phyloP scores from a whole-genome alignment of 2,329 filamentous ascomycete species.

The Fusarium brachygibbosum region DNA sequence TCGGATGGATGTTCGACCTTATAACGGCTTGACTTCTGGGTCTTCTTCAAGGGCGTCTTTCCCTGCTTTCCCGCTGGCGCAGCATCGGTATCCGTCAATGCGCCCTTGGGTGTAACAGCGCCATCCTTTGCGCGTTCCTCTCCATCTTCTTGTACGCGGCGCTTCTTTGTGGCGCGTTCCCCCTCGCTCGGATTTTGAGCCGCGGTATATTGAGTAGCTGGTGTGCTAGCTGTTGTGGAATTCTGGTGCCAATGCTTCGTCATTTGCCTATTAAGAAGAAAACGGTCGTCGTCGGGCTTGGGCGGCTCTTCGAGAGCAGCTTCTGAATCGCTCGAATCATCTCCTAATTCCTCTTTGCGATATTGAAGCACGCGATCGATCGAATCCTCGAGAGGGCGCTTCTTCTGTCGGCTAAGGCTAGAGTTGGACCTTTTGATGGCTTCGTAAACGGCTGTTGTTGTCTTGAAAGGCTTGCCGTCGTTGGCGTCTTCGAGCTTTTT shows the following conservation, averaged over 20 bases:
- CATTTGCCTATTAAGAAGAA: slow-evolving; percentile 59
- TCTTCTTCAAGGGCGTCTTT: slow-evolving; percentile 51
- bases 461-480: slow-evolving; percentile 62
- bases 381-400: slow-evolving; percentile 83
- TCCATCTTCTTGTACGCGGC: slow-evolving; percentile 49
- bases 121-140: slow-evolving; percentile 44
- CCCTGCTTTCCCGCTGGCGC: slow-evolving; percentile 44
- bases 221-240: slow-evolving; percentile 13
- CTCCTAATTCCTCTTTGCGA: slow-evolving; percentile 74
- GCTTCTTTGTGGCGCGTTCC: slow-evolving; percentile 51
- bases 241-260: slow-evolving; percentile 57
- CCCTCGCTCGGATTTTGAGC: slow-evolving; percentile 35
- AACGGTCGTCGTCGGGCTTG: slow-evolving; percentile 54
- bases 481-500: slow-evolving; percentile 80
- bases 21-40: slow-evolving; percentile 50
- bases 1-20: slow-evolving; percentile 49
- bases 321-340: slow-evolving; percentile 66
- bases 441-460: slow-evolving; percentile 77
- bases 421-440: slow-evolving; percentile 89
- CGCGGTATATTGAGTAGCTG: slow-evolving; percentile 1
- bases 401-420: slow-evolving; percentile 84
- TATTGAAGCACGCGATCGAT: slow-evolving; percentile 86
- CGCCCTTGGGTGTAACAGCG: slow-evolving; percentile 32
- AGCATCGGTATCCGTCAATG: slow-evolving; percentile 39
- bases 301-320: slow-evolving; percentile 61